Base-by-base conservation (phyloP, 805 yeast genomes). In the Saturnispora ahearnii region DNA sequence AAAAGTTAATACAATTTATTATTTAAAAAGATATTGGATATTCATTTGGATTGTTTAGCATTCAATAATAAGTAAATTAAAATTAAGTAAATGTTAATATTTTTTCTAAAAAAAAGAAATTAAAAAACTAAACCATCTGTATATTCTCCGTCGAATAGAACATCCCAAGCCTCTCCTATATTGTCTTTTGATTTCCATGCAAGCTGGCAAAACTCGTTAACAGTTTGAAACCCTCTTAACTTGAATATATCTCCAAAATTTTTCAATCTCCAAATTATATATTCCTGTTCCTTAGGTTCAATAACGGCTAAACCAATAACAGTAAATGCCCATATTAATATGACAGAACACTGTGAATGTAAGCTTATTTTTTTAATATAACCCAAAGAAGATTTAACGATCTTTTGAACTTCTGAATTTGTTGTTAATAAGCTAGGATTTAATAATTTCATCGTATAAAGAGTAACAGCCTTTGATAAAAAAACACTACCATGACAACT, bases 401-500 rank as follows among this genome's bases (percentile, higher is more conserved):
- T 15, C 3, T 40, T n/a, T 41, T 53, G 52, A 12, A 57, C 41
- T 18, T 51, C 43, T 6, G 28, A 15, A 38, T 50, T 52, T n/a
- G 44, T 41, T 1, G 15, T 13, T 10, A 26, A 28, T 28, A 49
- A 41, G 2, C 48, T 48, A 4, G 53, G 56, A 22, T 51, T 31
- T 4, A 57, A n/a, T 10, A 58, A 30, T 36, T 55, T 57, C 8
- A 48, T 48, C 2, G 53, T 33, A 28, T 51, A 55, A 3, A 58
- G 45, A 5, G 43, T 41, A 5, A 53, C 48, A 5, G 60, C 56
- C 15, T 48, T 52, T 7, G 59, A 30, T 2, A 54, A 47, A 37
- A 58, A 49, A 5, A 41, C 53, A 15, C 55, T 55, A 10, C 45
- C 50, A 43, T 54, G 52, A 46, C 60, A 57, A 45, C 58, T 55